Evolutionary conservation across 1,284 basidiomycete genomes (phyloP).

Genomic region (Trametes sp.): DNA sequence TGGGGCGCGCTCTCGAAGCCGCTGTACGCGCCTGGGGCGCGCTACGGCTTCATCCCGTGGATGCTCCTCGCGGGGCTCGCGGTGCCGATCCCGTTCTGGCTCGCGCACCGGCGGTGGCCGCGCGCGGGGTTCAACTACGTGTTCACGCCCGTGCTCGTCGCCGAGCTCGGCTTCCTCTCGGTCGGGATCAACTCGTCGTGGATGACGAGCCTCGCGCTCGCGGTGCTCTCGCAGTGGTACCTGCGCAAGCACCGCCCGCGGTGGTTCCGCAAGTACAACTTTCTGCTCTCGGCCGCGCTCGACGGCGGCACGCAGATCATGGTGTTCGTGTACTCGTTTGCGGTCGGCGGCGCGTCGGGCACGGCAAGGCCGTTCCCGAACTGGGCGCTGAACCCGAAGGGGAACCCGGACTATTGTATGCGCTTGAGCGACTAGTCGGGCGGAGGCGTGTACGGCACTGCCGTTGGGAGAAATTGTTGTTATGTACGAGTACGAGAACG

Average conservation of each 20-base stretch:
- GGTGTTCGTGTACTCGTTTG: conserved; percentile 53
- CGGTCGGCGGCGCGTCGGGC: conserved; percentile 66
- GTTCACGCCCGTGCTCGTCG: conserved; percentile 56
- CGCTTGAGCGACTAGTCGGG: conserved; percentile 28
- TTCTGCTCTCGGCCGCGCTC: conserved; percentile 59
- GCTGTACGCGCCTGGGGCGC: conserved; percentile 70
- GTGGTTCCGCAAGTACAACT: conserved; percentile 70
- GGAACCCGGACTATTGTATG: conserved; percentile 38
- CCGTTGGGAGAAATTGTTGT: too few species aligned
- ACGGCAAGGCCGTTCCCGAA: conserved; percentile 51
- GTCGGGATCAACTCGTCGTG: conserved; percentile 63
- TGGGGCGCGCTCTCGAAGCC: conserved; percentile 79
- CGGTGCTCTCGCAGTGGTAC: conserved; percentile 54
- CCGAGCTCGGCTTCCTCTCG: conserved; percentile 51
- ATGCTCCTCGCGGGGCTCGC: conserved; percentile 57
- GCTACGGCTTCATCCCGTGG: conserved; percentile 65
- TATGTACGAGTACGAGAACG: too few species aligned
- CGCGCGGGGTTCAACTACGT: conserved; percentile 53
- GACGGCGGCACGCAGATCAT: conserved; percentile 60
- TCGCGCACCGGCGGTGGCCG: conserved; percentile 55
- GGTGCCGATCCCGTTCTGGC: conserved; percentile 61
- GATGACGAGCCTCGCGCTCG: conserved; percentile 50
- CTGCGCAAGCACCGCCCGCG: conserved; percentile 40
- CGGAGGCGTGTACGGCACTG: too few species aligned
- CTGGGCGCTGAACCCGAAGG: conserved; percentile 46